These are phyloP conservation scores for Phascolomyces articulosus DNA, from an alignment of 371 early-diverging fungal species.

Conservation along the genomic window DNA sequence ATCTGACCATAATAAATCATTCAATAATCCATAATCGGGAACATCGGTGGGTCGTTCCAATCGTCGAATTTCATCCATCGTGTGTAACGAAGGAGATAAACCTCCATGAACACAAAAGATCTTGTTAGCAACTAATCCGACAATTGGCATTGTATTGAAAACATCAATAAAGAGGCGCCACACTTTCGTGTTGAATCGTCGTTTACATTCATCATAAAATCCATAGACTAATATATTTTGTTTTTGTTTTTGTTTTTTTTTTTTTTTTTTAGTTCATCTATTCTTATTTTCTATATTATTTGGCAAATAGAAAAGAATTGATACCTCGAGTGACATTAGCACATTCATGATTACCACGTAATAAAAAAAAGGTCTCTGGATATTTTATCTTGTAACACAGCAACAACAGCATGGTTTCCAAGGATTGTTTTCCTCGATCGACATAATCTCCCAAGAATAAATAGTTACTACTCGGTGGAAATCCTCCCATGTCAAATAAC, in stretches of 20 bases:
- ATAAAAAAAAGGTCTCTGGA: slow-evolving; percentile 94
- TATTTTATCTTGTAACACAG: slow-evolving; percentile 97
- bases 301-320: not conserved
- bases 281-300: no score
- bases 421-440: slow-evolving; percentile 93
- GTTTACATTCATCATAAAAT: slow-evolving; percentile 99
- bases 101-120: slow-evolving; percentile 99
- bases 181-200: slow-evolving; percentile 87
- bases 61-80: slow-evolving; percentile 91
- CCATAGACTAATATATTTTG: slow-evolving; percentile 83
- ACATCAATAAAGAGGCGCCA: slow-evolving; percentile 98
- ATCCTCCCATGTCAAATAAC: slow-evolving; percentile 91
- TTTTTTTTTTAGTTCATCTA: not conserved
- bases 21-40: slow-evolving; percentile 89
- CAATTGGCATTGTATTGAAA: slow-evolving; percentile 97
- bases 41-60: slow-evolving; percentile 95
- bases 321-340: slow-evolving; percentile 90
- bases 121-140: slow-evolving; percentile 94
- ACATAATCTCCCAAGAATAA: slow-evolving; percentile 98
- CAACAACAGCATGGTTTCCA: slow-evolving; percentile 94
- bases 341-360: slow-evolving; percentile 99
- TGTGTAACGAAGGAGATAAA: slow-evolving; percentile 79
- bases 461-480: slow-evolving; percentile 88
- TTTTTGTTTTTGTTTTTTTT: not conserved
- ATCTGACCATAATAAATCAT: slow-evolving; percentile 90